Evolutionary conservation across 306 rosid genomes (phyloP), one percentile per base, ranked within the genome.

Genomic region (Trifolium dubium): DNA sequence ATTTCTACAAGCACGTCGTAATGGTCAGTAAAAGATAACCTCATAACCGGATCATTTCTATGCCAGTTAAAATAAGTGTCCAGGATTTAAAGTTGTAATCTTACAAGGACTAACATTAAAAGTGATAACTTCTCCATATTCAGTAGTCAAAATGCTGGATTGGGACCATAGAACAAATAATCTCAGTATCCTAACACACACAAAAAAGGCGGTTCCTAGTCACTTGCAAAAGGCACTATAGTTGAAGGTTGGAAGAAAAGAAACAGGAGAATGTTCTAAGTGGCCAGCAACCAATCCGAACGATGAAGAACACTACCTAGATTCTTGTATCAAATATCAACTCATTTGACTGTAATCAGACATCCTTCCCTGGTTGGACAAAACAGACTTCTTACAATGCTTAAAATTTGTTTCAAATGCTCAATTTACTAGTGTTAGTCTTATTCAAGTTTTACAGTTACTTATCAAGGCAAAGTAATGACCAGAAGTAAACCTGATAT

Each of bases 401-500:
- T 67, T 62, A 65, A 41, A 41, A 12, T 13, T 18, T 47, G 34
- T 29, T 69, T 71, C 70, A 79, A 79, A 62, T 44, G 65, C 80
- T 31, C 44, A 50, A 15, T 43, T 56, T 43, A 53, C 32, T 34
- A 19, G 66, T 35, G 44, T 79, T 58, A 53, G 58, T 23, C 50
- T 50, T 31, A 44, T 28, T 28, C 53, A 68, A 61, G 40, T 41
- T 69, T 44, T 71, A 34, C 39, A 23, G 59, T 5, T 46, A 64
- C 63, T 67, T 68, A 29, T 63, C 15, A 46, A 47, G 59, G 46
- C 61, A 46, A 80, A 64, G 72, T 13, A 69, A 64, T 39, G 40
- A 40, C 51, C 35, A 77, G 76, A 83, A 81, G 34, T 46, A 79
- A 63, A 94, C 99, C 99, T 94, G 87, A 94, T 94, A 85, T 94